Evolutionary conservation across 1,284 basidiomycete species (phyloP), one percentile per base, ranked within the genome.

Genomic region (Trametes hirsuta): DNA sequence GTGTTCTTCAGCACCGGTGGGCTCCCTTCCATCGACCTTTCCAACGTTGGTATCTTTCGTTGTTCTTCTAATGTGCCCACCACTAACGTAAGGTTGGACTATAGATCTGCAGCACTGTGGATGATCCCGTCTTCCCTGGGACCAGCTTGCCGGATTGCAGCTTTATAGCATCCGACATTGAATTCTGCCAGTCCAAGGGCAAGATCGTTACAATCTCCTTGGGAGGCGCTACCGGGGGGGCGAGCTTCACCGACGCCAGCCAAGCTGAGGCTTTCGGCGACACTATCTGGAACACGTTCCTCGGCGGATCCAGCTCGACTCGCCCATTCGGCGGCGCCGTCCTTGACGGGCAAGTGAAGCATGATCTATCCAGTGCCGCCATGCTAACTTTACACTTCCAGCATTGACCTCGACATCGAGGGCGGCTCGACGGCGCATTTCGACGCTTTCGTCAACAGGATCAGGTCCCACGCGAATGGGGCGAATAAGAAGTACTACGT

Each of bases 341-440:
- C 8, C 77, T 90, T 12, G 88, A 90, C 63, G 88, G 87, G 84
- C 86, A 62, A 12, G 48, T 9, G 0, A 11, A 8, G 30, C 42
- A 9, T 36, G 25, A 10, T 4, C 21, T 21, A 8, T 6, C 47
- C 47, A 15, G 6, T 14, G 36, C 61, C 45, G 62, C n/a, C 42
- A 11, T 25, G 18, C 15, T 12, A 15, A 30, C 3, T 8, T 5
- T 14, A 21, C 21, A 25, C 45, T 39, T 25, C 24, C 49, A 40
- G 47, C 44, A 86, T 89, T 54, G 87, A 89, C 66, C 72, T 89
- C 46, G 87, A 89, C 67, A 84, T 89, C 58, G 87, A 89, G 73
- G 83, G 84, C 24, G 87, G 87, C 6, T 72, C 73, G 4, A 77
- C 78, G 39, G 74, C 75, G 5, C 69, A 83, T 53, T 85, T 80